These are phyloP conservation scores for Bipolaris oryzae DNA, from an alignment of 2,329 filamentous ascomycete genomes.

Conservation along the genomic window DNA sequence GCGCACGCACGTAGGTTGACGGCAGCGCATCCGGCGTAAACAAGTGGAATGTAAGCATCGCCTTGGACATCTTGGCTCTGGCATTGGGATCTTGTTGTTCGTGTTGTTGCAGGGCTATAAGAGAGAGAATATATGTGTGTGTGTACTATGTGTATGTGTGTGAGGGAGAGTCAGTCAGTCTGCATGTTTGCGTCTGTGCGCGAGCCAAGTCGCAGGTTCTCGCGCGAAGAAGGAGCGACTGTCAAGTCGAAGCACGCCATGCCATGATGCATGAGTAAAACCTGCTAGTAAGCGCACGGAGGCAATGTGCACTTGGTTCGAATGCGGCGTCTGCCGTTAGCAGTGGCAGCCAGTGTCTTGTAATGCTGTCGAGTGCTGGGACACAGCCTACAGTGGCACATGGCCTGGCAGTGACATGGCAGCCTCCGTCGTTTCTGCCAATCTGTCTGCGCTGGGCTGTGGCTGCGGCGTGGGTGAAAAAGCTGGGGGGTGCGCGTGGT, in stretches of 20 bases:
- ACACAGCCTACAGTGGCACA: neutral
- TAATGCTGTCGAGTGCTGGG: neutral
- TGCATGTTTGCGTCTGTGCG: neutral
- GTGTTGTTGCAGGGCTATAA: neutral
- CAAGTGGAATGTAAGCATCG: neutral
- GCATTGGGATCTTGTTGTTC: neutral
- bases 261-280: neutral
- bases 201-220: neutral
- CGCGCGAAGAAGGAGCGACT: neutral
- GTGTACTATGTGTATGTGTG: too few species aligned
- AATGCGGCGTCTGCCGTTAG: neutral
- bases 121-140: too few species aligned
- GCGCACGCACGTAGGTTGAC: neutral
- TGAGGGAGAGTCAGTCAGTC: neutral
- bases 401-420: too few species aligned
- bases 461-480: neutral
- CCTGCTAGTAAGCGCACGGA: neutral
- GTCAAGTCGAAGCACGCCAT: constrained; percentile 1
- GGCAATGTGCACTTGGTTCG: too few species aligned
- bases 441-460: neutral
- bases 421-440: neutral
- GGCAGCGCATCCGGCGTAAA: neutral
- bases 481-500: neutral
- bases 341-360: neutral
- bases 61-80: neutral